These are phyloP conservation scores for Plasmopara viticola DNA, from an alignment of 352 stramenopile species.

Conservation along the genomic window DNA sequence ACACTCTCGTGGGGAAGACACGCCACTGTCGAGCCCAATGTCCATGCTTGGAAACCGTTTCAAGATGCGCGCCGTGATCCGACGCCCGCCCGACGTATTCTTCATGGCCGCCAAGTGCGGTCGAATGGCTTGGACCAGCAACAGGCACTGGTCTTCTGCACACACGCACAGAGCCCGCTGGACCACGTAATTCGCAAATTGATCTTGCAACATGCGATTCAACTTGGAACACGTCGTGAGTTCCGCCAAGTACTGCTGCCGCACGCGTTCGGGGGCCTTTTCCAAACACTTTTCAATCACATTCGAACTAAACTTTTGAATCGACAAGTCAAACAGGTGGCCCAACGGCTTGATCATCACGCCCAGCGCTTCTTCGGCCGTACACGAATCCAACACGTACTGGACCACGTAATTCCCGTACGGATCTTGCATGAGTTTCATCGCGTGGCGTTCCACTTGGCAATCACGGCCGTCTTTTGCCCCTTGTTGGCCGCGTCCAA, in stretches of 20 bases:
- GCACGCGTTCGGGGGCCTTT: constrained; percentile 79
- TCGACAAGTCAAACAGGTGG: constrained; percentile 92
- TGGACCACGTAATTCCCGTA: constrained; percentile 92
- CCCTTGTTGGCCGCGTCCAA: constrained; percentile 88
- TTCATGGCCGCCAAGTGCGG: constrained; percentile 92
- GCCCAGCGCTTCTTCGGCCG: constrained; percentile 66
- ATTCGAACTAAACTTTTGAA: constrained; percentile 99
- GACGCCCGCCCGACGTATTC: constrained; percentile 91
- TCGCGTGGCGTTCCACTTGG: constrained; percentile 94
- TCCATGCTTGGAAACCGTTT: constrained; percentile 96
- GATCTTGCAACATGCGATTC: constrained; percentile 94
- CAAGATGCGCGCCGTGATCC: constrained; percentile 94
- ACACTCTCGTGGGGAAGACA: constrained; percentile 27
- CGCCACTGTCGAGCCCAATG: constrained; percentile 68
- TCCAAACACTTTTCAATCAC: constrained; percentile 99
- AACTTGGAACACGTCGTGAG: constrained; percentile 79
- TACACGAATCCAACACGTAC: constrained; percentile 88
- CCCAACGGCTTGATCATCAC: constrained; percentile 84
- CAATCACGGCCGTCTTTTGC: constrained; percentile 87
- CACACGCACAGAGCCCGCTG: constrained; percentile 94
- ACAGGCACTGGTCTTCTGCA: constrained; percentile 90
- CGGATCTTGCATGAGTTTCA: constrained; percentile 93
- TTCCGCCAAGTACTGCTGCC: constrained; percentile 70
- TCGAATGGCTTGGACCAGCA: constrained; percentile 94
- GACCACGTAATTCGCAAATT: constrained; percentile 99